Base-by-base conservation (phyloP, 345 rosid species). In the Rhodamnia argentea region DNA sequence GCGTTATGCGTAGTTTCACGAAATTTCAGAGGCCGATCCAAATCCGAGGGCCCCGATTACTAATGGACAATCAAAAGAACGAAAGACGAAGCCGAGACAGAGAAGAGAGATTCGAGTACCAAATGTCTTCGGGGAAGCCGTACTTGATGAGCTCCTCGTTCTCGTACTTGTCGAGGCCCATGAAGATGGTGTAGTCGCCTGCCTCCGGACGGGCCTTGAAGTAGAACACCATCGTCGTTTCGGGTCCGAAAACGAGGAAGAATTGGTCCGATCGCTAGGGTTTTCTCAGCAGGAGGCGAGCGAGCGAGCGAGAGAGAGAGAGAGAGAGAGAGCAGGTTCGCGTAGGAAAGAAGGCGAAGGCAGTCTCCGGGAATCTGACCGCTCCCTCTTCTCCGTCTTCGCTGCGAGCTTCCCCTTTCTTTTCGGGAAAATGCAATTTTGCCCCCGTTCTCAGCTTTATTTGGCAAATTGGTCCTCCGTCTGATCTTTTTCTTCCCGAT, bases 151-250 rank as follows among this genome's bases (percentile, higher is more conserved):
- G 99, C 88, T 97, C 99, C 88, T 97, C 99, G 94, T 97, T 97
- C 95, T 97, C 99, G 93, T 91, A 87, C 96, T 97, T 97, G 91
- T 97, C 99, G 86, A 97, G 93, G 50, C 99, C 99, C 99, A 97
- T 97, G 93, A 97, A 96, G 85, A 97, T 94, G 86, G 99, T 95
- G 96, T 94, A 96, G 89, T 96, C 99, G 52, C 99, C 99, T 40
- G 90, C 97, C 88, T 97, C 99, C 58, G 99, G 95, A 82, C 99
- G 93, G 84, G 94, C 98, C 87, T 96, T 95, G 95, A 97, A 97
- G 98, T 95, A 96, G 87, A 97, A 94, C 84, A 97, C 98, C 98
- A 97, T 95, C 42, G 47, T 7, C 56, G 0, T 1, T 51, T 23
- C 47, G 51, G 18, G 24, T 40, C 82, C 26, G 51, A 40, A 42